A percentile compares a stretch with the other conserved stretches of the same genome.
These are phyloP conservation scores for Colletotrichum plurivorum DNA, from an alignment of 2,329 filamentous ascomycete species.

Conservation along the genomic window DNA sequence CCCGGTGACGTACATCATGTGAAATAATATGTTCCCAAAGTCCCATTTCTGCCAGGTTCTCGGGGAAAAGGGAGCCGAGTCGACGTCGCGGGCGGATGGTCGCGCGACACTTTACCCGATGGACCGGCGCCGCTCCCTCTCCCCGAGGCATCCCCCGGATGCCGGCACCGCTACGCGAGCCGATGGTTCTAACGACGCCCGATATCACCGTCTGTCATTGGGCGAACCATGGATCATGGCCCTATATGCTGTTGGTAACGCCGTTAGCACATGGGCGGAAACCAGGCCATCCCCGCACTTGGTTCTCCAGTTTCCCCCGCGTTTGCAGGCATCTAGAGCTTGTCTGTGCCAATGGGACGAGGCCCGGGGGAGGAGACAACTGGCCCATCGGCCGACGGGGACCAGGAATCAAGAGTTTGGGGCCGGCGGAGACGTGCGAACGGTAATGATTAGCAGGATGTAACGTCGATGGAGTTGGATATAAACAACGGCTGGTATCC, in stretches of 20 bases:
- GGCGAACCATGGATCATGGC: not conserved
- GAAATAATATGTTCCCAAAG: not conserved
- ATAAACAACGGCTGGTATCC: slow-evolving; percentile 20
- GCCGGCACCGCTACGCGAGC: not conserved
- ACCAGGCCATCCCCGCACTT: slow-evolving; percentile 24
- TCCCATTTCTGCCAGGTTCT: not conserved
- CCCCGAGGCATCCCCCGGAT: slow-evolving; percentile 28
- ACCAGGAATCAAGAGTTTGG: not conserved
- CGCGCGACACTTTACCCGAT: slow-evolving; percentile 35
- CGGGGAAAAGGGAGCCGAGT: slow-evolving; percentile 33
- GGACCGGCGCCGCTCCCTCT: slow-evolving; percentile 3
- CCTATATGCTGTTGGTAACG: slow-evolving; percentile 1
- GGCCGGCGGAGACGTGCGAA: slow-evolving; percentile 7
- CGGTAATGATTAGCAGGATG: slow-evolving; percentile 6
- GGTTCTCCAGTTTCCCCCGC: slow-evolving; percentile 24
- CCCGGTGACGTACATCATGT: slow-evolving; percentile 22
- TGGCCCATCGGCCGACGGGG: not conserved
- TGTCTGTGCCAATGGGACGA: slow-evolving; percentile 22
- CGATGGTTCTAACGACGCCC: slow-evolving; percentile 29
- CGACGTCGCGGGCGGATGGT: slow-evolving; percentile 5
- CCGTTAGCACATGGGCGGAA: not conserved
- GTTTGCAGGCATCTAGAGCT: slow-evolving; percentile 12
- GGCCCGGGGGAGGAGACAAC: not conserved
- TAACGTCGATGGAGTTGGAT: slow-evolving; percentile 10
- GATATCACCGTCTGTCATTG: slow-evolving; percentile 1